phyloP scores from a whole-genome alignment of 202 grass and related monocot genomes.

The Zizania palustris region DNA sequence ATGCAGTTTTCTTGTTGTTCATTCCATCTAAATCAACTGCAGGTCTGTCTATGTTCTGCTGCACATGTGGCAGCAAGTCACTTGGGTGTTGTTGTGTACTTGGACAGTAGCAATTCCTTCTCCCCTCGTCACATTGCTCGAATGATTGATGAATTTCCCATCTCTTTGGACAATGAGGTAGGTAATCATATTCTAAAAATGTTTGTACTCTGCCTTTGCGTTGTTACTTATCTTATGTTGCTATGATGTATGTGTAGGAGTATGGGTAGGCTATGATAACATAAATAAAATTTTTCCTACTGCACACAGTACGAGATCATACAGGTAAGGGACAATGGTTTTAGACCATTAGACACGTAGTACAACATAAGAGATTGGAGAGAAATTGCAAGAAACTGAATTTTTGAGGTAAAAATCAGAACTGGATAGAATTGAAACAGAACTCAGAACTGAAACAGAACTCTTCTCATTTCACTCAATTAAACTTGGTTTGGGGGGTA shows the following conservation, averaged over 20 bases:
- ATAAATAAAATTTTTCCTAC: too few relatives aligned
- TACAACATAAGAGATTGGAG: too few relatives aligned
- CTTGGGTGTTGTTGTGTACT: conserved; percentile 64
- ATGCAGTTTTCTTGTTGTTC: conserved; percentile 2
- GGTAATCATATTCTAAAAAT: conserved; percentile 8
- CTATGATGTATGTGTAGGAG: not conserved
- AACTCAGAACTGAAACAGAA: too few relatives aligned
- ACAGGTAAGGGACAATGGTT: too few relatives aligned
- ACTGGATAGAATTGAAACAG: too few relatives aligned
- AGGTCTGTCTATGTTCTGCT: conserved; percentile 79
- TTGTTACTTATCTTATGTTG: conserved; percentile 12
- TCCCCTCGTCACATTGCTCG: conserved; percentile 57
- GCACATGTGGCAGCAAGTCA: conserved; percentile 54
- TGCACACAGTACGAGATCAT: too few relatives aligned
- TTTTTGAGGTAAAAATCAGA: too few relatives aligned
- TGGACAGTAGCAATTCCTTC: conserved; percentile 93
- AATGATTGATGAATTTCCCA: conserved; percentile 53
- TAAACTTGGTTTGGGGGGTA: too few relatives aligned
- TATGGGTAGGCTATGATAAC: too few relatives aligned
- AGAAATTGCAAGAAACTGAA: too few relatives aligned
- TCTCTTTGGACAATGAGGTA: conserved; percentile 54
- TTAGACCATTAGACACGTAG: too few relatives aligned
- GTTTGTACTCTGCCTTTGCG: not conserved
- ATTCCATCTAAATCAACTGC: conserved; percentile 33
- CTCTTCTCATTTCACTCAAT: too few relatives aligned